Evolutionary conservation across 1,284 basidiomycete species (phyloP).

Genomic region (Papiliotrema nemorosa): DNA sequence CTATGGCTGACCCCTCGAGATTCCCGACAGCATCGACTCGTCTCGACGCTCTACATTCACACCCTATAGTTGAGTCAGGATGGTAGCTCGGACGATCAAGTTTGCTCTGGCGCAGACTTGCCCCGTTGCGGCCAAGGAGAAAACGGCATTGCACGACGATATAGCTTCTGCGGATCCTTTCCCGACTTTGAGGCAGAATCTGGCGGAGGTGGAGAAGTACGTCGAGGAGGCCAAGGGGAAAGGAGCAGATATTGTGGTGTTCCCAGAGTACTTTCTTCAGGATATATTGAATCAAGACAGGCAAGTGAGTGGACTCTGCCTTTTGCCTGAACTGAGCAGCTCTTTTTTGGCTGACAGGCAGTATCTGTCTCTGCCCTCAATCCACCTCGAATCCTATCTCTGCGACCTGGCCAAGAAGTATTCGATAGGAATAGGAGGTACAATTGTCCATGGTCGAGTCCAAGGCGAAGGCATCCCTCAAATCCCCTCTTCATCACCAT

Average conservation of each 20-base stretch:
- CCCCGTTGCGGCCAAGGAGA: constrained; percentile 22
- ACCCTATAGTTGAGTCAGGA: too few relatives aligned
- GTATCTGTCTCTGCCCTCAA: constrained; percentile 40
- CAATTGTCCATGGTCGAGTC: constrained; percentile 36
- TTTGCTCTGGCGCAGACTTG: constrained; percentile 45
- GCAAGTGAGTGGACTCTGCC: constrained; percentile 38
- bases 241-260: constrained; percentile 41
- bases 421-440: constrained; percentile 35
- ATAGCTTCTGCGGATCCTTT: constrained; percentile 23
- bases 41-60: too few relatives aligned
- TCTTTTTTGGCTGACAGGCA: constrained; percentile 19
- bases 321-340: too few relatives aligned
- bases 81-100: too few relatives aligned
- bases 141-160: constrained; percentile 15
- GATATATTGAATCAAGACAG: constrained; percentile 39
- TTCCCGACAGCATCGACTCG: too few relatives aligned
- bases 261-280: constrained; percentile 50
- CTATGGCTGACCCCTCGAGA: too few relatives aligned
- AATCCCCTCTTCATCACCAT: constrained; percentile 23
- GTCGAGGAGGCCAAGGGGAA: constrained; percentile 23
- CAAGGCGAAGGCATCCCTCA: constrained; percentile 7
- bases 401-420: constrained; percentile 25
- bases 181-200: constrained; percentile 30
- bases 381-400: constrained; percentile 27
- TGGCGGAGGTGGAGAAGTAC: constrained; percentile 15